A percentile compares a stretch with the other conserved stretches of the same genome.
These are phyloP conservation scores for Cordyceps javanica DNA, from an alignment of 2,329 filamentous ascomycete genomes.

Conservation along the genomic window DNA sequence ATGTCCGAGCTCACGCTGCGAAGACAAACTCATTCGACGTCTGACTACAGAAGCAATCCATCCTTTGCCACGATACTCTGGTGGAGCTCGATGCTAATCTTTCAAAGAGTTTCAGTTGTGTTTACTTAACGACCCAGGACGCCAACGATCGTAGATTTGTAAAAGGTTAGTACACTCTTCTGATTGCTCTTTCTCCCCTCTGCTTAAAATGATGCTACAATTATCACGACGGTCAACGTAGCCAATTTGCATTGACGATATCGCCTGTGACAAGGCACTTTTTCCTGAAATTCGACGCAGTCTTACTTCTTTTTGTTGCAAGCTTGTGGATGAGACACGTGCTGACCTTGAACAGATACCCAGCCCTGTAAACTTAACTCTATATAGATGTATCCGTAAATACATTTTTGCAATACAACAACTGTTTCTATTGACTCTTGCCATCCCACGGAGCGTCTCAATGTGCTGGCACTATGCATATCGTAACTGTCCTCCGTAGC, in stretches of 20 bases:
- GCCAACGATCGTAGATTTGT: not conserved
- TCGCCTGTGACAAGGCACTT: constrained; percentile 40
- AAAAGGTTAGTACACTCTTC: constrained; percentile 23
- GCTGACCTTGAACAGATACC: constrained; percentile 3
- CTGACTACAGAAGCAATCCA: constrained; percentile 11
- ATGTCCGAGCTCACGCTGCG: constrained; percentile 73
- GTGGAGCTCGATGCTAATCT: constrained; percentile 1
- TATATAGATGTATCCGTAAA: not conserved
- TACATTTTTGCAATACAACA: not conserved
- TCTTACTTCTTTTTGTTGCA: not conserved
- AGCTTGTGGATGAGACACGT: not conserved
- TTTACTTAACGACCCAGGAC: not conserved
- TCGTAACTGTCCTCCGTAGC: no score
- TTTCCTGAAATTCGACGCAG: constrained; percentile 21
- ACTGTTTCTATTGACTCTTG: no score
- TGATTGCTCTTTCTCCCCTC: not conserved
- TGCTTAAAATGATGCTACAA: constrained; percentile 33
- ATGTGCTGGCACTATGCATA: no score
- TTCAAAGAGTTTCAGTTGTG: not conserved
- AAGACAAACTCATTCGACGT: constrained; percentile 32
- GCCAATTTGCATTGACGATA: constrained; percentile 41
- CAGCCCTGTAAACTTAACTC: not conserved
- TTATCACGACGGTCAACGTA: constrained; percentile 45
- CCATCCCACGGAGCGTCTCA: no score
- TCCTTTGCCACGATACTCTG: not conserved